Evolutionary conservation across 176 grass and related monocot species (phyloP), one percentile per base, ranked within the genome.

Genomic region (Carex littledalei): DNA sequence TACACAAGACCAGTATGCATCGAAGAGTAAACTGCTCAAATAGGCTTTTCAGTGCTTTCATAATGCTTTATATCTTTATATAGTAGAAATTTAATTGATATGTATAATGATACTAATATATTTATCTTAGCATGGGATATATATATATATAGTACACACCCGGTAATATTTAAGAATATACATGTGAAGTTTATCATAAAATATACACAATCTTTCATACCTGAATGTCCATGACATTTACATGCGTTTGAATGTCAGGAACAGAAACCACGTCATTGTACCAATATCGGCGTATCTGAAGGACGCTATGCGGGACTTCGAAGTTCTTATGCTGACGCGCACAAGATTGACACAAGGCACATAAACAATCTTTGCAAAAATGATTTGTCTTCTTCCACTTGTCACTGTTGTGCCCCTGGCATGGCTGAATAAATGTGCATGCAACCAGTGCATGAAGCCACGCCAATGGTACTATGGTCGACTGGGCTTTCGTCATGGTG

Each of bases 161-260:
- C 2, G 17, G 20, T 24, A 26, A 43, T 18, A 73, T 12, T 39
- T 73, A 43, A 49, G 34, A 47, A 74, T 20, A n/a, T 1, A 49
- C 10, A 47, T 47, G 4, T 50, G 8, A 50, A 54, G 24, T 39
- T n/a, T 50, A 52, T 22, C 8, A 77, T 11, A 77, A 77, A 47
- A 15, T 22, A 52, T 41, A 35, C 3, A 35, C 3, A 35, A 35
- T 54, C 17, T 9, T 71, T 49, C 18, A 14, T 81, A 81, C 79
- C 79, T 81, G 79, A 62, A 81, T 81, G 17, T 63, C 60, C 20
- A n/a, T 12, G 52, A 81, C 57, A 62, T 81, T 81, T 22, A 63
- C 34, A 62, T 62, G 17, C 57, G 8, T 81, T 21, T 63, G 32
- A 41, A 81, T 63, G 16, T 47, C 20, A 81, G 34, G 1, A 81